Evolutionary conservation across 164 flowering plant species (phyloP), one percentile per base, ranked within the genome.

Genomic region (Liriodendron chinense): DNA sequence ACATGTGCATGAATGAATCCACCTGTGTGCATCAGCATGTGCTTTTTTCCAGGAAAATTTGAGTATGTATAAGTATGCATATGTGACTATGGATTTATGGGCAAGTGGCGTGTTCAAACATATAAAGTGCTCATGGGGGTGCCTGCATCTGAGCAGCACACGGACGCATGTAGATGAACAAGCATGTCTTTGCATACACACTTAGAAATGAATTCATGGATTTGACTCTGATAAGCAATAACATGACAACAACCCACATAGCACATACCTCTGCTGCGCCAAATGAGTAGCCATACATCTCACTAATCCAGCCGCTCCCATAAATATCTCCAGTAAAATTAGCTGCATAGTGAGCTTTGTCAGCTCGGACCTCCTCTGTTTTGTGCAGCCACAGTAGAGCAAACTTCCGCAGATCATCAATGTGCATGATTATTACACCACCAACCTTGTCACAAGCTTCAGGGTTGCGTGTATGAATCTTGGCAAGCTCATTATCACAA

Each of bases 231-330:
- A 25, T 26, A 24, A 66, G 43, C 20, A 66, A 28, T 9, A 47
- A 10, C 8, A 10, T 10, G 14, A 69, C 24, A 47, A 43, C 24
- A 47, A 25, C 59, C 18, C 7, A 66, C 25, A 53, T 25, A 2
- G 20, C 9, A 63, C 73, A 63, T 91, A 96, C 99, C 99, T 96
- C 98, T 53, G 99, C 99, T 16, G 99, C 98, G 20, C 90, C 99
- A 80, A 96, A 96, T 49, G 98, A 89, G 82, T 96, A 96, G 68
- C 99, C 99, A 81, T 96, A 96, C 99, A 96, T 96, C 84, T 96
- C 99, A 80, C 99, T 96, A 34, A 94, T 92, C 99, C 98, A 96
- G 22, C 99, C 99, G 80, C 93, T 78, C 82, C 84, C 89, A 76
- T 89, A 96, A 56, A 94, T 82, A 78, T 96, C 98, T 57, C 99